Evolutionary conservation across 169 alveolate species (phyloP).

Genomic region (Miamiensis avidus): DNA sequence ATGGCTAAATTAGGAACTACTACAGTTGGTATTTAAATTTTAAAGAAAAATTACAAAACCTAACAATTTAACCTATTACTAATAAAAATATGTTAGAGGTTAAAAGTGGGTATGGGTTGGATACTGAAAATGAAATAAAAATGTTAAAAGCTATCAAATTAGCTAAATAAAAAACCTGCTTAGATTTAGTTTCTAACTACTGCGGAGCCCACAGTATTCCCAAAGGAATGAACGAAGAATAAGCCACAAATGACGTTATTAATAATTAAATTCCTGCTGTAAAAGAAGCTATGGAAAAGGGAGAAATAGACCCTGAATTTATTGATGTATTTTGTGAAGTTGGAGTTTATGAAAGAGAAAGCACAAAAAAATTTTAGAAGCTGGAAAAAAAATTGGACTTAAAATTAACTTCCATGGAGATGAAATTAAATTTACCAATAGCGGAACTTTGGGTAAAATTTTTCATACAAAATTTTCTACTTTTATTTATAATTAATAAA

Average conservation of each 20-base stretch:
- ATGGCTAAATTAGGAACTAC: constrained; percentile 35
- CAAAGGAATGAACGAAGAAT: constrained; percentile 30
- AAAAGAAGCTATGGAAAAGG: constrained; percentile 11
- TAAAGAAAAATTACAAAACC: no score
- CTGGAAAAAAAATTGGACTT: constrained; percentile 37
- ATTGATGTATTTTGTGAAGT: constrained; percentile 51
- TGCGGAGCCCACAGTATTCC: constrained; percentile 41
- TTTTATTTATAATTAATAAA: no score
- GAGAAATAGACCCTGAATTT: constrained; percentile 38
- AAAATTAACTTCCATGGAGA: constrained; percentile 45
- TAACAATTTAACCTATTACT: no score
- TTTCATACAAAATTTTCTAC: neutral
- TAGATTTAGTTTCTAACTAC: constrained; percentile 33
- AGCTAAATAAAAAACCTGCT: constrained; percentile 11
- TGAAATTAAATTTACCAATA: constrained; percentile 25
- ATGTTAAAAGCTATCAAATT: constrained; percentile 20
- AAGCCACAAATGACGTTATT: constrained; percentile 25
- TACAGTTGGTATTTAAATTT: no score
- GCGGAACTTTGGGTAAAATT: constrained; percentile 7
- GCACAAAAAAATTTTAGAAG: constrained; percentile 30
- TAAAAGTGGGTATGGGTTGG: constrained; percentile 44
- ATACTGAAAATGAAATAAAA: constrained; percentile 31
- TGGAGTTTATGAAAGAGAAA: constrained; percentile 36
- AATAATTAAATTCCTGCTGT: constrained; percentile 28
- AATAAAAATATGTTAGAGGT: constrained; percentile 13